A percentile compares a stretch with the other conserved stretches of the same genome.
Conservation (phyloP, 208 protist species). For the Crithidia fasciculata region DNA sequence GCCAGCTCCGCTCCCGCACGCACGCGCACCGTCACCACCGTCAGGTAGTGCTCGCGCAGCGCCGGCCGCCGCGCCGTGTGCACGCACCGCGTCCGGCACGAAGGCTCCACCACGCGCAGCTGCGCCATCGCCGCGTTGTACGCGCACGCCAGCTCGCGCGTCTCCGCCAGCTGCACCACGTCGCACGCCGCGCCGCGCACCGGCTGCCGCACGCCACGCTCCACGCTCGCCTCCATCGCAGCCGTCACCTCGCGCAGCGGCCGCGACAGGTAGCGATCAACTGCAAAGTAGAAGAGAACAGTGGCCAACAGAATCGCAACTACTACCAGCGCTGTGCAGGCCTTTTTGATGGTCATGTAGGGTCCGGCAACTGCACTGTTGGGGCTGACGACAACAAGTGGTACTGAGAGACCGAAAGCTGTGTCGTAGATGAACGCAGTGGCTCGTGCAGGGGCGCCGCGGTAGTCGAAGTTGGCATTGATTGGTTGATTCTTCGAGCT, state of each 20-base stretch:
- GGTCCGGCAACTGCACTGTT: neutral
- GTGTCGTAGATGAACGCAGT: conserved; percentile 17
- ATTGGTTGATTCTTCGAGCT: neutral
- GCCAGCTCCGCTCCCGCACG: neutral
- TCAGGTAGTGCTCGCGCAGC: conserved; percentile 15
- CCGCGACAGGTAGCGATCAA: conserved; percentile 9
- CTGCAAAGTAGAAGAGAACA: neutral
- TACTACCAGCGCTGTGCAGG: conserved; percentile 1
- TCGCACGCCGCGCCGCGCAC: conserved; percentile 9
- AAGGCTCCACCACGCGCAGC: conserved; percentile 32
- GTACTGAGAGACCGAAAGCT: neutral
- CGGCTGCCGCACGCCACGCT: conserved; percentile 8
- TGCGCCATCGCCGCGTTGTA: conserved; percentile 28
- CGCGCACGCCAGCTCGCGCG: conserved; percentile 10
- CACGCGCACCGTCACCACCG: conserved; percentile 13
- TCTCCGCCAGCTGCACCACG: conserved; percentile 15
- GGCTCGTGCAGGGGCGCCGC: conserved; percentile 2
- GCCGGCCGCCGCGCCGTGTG: neutral
- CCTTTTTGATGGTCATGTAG: neutral
- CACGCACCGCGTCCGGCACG: conserved; percentile 11
- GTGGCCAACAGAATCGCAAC: conserved; percentile 1
- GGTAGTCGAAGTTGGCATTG: conserved; percentile 3
- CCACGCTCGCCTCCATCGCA: conserved; percentile 11
- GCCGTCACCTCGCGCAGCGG: conserved; percentile 16
- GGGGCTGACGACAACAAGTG: conserved; percentile 15